phyloP scores from a whole-genome alignment of 2,329 filamentous ascomycete species.

The Fusarium illudens region DNA sequence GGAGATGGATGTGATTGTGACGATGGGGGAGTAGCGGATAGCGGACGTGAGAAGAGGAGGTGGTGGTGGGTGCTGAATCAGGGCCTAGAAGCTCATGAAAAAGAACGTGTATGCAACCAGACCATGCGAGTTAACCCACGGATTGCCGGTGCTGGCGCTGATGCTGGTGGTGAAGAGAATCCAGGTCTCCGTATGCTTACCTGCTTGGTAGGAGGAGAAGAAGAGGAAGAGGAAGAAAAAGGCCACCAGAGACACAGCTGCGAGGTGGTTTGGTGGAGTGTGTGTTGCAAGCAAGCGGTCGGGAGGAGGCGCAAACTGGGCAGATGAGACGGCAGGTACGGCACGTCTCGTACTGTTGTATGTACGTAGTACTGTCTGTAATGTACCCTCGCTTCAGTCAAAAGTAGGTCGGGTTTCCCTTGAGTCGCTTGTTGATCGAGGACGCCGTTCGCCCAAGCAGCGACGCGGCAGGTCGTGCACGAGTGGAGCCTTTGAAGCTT shows the following conservation, averaged over 20 bases:
- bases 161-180: background rate
- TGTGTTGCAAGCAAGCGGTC: conserved; percentile 17
- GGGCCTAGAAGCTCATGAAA: background rate
- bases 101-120: conserved; percentile 5
- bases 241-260: background rate
- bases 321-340: conserved; percentile 18
- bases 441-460: background rate
- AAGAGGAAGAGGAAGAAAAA: background rate
- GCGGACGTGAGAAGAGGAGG: conserved; percentile 1
- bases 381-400: background rate
- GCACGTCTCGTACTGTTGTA: conserved; percentile 8
- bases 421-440: conserved; percentile 2
- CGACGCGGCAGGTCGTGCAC: conserved; percentile 2
- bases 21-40: background rate
- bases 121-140: conserved; percentile 6
- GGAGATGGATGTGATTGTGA: conserved; percentile 13
- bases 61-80: background rate
- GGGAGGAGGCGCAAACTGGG: conserved; percentile 6
- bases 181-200: conserved; percentile 29
- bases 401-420: conserved; percentile 6
- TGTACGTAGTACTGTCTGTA: no score
- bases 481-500: background rate
- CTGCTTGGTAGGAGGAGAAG: conserved; percentile 17
- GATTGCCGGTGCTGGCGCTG: conserved; percentile 5
- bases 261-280: conserved; percentile 19